Evolutionary conservation across 2,329 filamentous ascomycete species (phyloP).

Genomic region (Colletotrichum caudatum): DNA sequence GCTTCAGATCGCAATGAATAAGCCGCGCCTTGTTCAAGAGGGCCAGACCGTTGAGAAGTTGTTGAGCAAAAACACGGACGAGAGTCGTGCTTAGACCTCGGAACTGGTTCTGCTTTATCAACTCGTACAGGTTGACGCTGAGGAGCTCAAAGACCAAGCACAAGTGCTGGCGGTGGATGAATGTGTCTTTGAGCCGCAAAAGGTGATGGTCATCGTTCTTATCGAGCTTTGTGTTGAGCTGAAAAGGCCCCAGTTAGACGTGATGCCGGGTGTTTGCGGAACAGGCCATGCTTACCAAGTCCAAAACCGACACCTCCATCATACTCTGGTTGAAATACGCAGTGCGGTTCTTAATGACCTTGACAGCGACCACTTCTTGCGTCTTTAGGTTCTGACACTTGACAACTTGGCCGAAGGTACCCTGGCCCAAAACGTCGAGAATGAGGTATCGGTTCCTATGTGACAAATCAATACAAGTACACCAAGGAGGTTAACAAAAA

Average conservation of each 20-base stretch:
- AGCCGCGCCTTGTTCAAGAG: conserved; percentile 95
- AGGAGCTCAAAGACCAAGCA: conserved; percentile 96
- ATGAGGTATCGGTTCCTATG: conserved; percentile 93
- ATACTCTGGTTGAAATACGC: conserved; percentile 99
- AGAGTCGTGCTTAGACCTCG: conserved; percentile 95
- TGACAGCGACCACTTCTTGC: conserved; percentile 97
- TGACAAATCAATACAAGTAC: conserved; percentile 34
- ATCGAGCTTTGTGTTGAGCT: conserved; percentile 98
- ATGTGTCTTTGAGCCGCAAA: conserved; percentile 93
- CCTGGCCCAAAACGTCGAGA: conserved; percentile 94
- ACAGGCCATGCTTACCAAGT: conserved; percentile 73
- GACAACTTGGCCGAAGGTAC: conserved; percentile 97
- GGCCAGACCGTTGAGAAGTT: conserved; percentile 91
- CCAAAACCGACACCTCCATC: conserved; percentile 99
- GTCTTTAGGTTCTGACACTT: conserved; percentile 99
- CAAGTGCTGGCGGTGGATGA: conserved; percentile 96
- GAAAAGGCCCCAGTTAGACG: conserved; percentile 35
- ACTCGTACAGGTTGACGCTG: conserved; percentile 96
- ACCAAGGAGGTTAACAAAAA: not conserved
- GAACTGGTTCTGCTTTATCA: conserved; percentile 99
- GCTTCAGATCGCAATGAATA: conserved; percentile 98
- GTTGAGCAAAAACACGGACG: conserved; percentile 96
- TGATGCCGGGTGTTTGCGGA: not conserved
- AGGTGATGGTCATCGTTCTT: conserved; percentile 99
- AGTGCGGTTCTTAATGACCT: conserved; percentile 98